Evolutionary conservation across 495 filamentous ascomycete genomes (phyloP).

Genomic region (Penicillium waksmanii): DNA sequence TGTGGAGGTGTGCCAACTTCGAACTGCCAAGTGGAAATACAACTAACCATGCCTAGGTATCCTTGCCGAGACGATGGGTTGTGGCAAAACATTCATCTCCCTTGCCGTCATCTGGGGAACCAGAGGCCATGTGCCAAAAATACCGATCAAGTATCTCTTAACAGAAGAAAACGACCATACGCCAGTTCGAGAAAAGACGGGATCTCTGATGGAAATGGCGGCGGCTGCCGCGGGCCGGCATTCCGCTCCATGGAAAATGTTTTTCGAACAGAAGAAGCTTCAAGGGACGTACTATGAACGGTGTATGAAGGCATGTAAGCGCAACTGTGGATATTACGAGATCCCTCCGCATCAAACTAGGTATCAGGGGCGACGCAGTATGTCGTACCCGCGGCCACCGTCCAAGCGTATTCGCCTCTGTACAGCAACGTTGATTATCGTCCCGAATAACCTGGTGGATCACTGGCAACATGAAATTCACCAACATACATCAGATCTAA

Average conservation of each 20-base stretch:
- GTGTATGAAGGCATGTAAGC: slow-evolving; percentile 60
- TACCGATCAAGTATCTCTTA: slow-evolving; percentile 63
- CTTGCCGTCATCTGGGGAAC: slow-evolving; percentile 83
- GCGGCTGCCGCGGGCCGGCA: slow-evolving; percentile 66
- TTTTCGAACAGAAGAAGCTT: slow-evolving; percentile 50
- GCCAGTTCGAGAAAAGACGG: slow-evolving; percentile 48
- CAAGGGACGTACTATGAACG: slow-evolving; percentile 41
- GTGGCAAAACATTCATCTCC: slow-evolving; percentile 89
- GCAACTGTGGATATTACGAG: slow-evolving; percentile 56
- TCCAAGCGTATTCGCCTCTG: slow-evolving; percentile 63
- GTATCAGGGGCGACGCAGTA: slow-evolving; percentile 45
- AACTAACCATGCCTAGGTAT: slow-evolving; percentile 31
- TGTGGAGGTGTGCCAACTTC: slow-evolving; percentile 60
- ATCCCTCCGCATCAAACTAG: slow-evolving; percentile 53
- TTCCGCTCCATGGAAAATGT: slow-evolving; percentile 68
- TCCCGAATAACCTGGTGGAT: slow-evolving; percentile 53
- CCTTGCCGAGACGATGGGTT: slow-evolving; percentile 64
- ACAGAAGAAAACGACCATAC: slow-evolving; percentile 33
- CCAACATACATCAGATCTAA: slow-evolving; percentile 71
- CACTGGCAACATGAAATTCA: slow-evolving; percentile 64
- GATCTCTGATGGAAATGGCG: slow-evolving; percentile 69
- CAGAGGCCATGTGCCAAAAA: slow-evolving; percentile 64
- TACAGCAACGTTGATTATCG: slow-evolving; percentile 63
- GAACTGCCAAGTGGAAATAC: not conserved
- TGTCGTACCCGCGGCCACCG: slow-evolving; percentile 40